A percentile compares a stretch with the other conserved stretches of the same genome.
These are phyloP conservation scores for Obba rivulosa DNA, from an alignment of 768 basidiomycete genomes.

Conservation along the genomic window DNA sequence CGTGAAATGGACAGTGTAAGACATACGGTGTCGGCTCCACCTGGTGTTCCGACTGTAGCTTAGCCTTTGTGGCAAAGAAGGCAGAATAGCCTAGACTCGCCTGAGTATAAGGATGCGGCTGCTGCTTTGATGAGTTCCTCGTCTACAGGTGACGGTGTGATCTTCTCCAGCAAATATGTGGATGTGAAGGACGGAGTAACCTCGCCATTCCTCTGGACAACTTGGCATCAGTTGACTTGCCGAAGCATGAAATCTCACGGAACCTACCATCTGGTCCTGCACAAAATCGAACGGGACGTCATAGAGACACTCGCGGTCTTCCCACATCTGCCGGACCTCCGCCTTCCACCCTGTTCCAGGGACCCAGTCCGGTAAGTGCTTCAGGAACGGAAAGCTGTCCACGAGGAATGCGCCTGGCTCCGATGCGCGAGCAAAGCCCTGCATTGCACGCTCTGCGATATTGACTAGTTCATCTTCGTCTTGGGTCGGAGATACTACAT, in stretches of 20 bases:
- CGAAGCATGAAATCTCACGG: background rate
- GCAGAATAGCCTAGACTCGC: background rate
- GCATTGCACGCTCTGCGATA: constrained; percentile 21
- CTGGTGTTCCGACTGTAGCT: background rate
- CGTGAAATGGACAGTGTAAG: no score
- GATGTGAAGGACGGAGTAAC: constrained; percentile 16
- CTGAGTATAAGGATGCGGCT: constrained; percentile 12
- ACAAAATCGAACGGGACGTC: constrained; percentile 27
- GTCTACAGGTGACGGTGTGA: constrained; percentile 22
- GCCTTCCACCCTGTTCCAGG: constrained; percentile 34
- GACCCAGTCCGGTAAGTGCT: constrained; percentile 33
- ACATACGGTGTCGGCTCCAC: constrained; percentile 17
- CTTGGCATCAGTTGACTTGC: constrained; percentile 13
- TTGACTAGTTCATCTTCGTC: constrained; percentile 20
- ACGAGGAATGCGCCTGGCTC: constrained; percentile 32
- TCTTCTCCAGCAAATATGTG: constrained; percentile 8
- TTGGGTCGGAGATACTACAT: constrained; percentile 13
- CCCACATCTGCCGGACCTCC: constrained; percentile 23
- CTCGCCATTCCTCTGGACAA: constrained; percentile 12
- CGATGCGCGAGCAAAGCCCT: constrained; percentile 15
- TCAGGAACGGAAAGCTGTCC: constrained; percentile 26
- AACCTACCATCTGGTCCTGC: constrained; percentile 26
- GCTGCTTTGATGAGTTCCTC: constrained; percentile 13
- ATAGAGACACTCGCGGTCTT: constrained; percentile 10
- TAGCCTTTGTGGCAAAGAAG: background rate